phyloP scores from a whole-genome alignment of 768 basidiomycete species.

The Mycena vitilis region DNA sequence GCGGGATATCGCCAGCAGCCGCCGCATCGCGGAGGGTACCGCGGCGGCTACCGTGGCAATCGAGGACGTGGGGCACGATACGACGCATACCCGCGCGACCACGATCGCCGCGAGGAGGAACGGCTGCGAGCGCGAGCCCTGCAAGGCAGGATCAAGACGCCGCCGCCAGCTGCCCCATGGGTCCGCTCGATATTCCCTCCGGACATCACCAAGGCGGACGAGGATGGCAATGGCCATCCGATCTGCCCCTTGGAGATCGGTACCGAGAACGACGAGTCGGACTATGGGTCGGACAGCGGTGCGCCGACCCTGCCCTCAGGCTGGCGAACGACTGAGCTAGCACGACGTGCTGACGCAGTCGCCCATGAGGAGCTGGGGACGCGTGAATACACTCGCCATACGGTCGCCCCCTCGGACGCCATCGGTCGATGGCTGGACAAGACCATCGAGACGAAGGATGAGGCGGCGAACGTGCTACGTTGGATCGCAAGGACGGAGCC shows the following conservation, averaged over 20 bases:
- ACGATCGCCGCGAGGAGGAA: not conserved
- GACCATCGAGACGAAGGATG: not conserved
- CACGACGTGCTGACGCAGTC: not conserved
- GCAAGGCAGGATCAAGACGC: not conserved
- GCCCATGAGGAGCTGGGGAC: not conserved
- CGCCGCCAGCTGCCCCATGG: not conserved
- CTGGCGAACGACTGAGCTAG: not conserved
- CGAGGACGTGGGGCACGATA: too few species aligned
- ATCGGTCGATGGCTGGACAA: not conserved
- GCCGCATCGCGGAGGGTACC: too few species aligned
- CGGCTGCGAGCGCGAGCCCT: not conserved
- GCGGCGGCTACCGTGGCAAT: too few species aligned
- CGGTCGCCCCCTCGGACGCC: not conserved
- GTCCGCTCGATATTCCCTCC: not conserved
- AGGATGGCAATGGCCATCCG: not conserved
- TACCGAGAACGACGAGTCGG: not conserved
- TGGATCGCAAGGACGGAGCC: constrained; percentile 12
- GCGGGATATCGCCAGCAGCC: too few species aligned
- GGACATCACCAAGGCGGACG: too few species aligned
- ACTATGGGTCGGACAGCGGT: not conserved
- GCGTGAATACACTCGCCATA: not conserved
- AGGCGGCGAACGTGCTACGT: not conserved
- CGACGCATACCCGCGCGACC: too few species aligned
- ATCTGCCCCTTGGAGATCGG: not conserved
- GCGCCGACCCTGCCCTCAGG: not conserved